These are phyloP conservation scores for Beauveria medogensis DNA, from an alignment of 2,329 filamentous ascomycete genomes.

Conservation along the genomic window DNA sequence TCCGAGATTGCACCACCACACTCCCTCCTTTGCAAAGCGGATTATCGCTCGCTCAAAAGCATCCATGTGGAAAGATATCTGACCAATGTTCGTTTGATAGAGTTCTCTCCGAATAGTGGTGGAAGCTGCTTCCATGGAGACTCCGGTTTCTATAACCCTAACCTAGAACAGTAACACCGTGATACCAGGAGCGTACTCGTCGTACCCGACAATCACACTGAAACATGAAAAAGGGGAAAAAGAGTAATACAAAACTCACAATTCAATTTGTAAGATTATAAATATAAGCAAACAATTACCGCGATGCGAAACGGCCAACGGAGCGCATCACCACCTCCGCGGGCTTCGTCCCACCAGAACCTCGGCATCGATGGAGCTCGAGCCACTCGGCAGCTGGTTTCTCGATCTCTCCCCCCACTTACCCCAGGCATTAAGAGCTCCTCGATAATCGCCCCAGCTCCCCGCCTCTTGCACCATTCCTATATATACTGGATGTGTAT, in stretches of 20 bases:
- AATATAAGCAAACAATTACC: not conserved
- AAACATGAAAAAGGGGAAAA: not conserved
- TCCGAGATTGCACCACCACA: too few species aligned
- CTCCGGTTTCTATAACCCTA: too few species aligned
- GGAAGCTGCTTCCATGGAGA: too few species aligned
- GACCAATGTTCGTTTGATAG: too few species aligned
- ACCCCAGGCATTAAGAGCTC: not conserved
- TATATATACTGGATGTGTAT: too few species aligned
- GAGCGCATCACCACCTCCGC: not conserved
- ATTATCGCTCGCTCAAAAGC: too few species aligned
- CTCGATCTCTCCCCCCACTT: conserved; percentile 1
- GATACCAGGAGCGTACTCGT: not conserved
- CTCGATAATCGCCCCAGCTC: not conserved
- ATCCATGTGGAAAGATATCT: too few species aligned
- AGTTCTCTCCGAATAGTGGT: too few species aligned
- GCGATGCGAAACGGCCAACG: not conserved
- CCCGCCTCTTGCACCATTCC: not conserved
- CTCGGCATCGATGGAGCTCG: not conserved
- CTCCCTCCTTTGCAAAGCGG: too few species aligned
- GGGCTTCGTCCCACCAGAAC: not conserved
- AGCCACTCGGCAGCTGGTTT: not conserved
- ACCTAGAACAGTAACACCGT: too few species aligned
- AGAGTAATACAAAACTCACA: not conserved
- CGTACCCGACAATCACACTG: too few species aligned
- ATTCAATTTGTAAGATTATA: not conserved